Percentiles rank a stretch among this genome's conserved stretches.
Evolutionary conservation across 805 yeast species (phyloP).

Genomic region (Kuraishia ogatae): DNA sequence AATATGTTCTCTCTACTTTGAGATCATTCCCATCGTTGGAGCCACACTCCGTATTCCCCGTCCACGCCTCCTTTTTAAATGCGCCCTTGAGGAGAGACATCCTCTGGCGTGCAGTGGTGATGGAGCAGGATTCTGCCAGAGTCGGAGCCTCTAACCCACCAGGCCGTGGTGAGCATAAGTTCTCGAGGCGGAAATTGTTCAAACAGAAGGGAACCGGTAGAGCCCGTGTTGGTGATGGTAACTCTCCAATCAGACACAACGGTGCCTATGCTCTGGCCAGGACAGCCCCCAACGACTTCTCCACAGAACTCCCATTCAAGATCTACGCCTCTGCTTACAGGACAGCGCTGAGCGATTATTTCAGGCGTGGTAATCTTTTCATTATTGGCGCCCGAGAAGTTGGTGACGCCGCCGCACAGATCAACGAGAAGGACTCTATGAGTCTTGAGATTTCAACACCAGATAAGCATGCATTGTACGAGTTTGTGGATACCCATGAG

Average conservation of each 20-base stretch:
- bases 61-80: conserved; percentile 61
- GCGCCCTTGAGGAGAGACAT: conserved; percentile 82
- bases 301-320: conserved; percentile 67
- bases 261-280: conserved; percentile 89
- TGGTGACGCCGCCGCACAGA: conserved; percentile 5
- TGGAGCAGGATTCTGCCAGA: conserved; percentile 81
- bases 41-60: conserved; percentile 71
- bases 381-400: conserved; percentile 54
- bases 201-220: conserved; percentile 93
- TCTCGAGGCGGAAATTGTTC: conserved; percentile 69
- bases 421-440: conserved; percentile 17
- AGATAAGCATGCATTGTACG: conserved; percentile 19
- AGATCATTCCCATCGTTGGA: conserved; percentile 87
- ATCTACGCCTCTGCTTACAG: conserved; percentile 70
- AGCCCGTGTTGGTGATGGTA: conserved; percentile 95
- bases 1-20: conserved; percentile 66
- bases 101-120: conserved; percentile 89
- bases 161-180: conserved; percentile 81
- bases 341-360: conserved; percentile 75
- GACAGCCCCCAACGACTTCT: conserved; percentile 82
- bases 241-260: conserved; percentile 84
- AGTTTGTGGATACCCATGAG: conserved; percentile 37
- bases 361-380: conserved; percentile 62
- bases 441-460: conserved; percentile 18
- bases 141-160: conserved; percentile 86